Evolutionary conservation across 1,284 basidiomycete genomes (phyloP).

Genomic region (Pseudozyma tsukubaensis): DNA sequence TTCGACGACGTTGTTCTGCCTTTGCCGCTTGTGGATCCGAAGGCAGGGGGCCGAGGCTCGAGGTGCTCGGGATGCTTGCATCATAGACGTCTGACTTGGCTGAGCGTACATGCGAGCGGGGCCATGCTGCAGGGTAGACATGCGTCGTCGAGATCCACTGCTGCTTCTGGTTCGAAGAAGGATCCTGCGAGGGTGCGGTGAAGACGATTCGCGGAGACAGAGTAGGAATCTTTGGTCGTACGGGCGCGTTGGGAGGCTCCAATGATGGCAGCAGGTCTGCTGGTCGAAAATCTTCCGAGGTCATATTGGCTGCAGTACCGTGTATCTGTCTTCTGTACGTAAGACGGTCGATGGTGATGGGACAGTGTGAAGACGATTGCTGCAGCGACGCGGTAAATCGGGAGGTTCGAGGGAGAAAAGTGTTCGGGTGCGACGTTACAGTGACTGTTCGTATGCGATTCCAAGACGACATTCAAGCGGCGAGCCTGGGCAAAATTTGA

Average conservation of each 20-base stretch:
- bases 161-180: conserved; percentile 45
- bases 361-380: no score
- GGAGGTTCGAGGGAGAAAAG: no score
- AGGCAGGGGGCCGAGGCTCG: conserved; percentile 23
- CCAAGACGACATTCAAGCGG: no score
- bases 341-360: no score
- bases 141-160: conserved; percentile 75
- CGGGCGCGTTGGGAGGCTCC: conserved; percentile 14
- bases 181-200: conserved; percentile 36
- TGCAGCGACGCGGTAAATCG: no score
- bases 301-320: conserved; percentile 11
- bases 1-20: conserved; percentile 38
- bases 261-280: conserved; percentile 40
- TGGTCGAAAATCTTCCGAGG: conserved; percentile 19
- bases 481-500: no score
- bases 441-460: no score
- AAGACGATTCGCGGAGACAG: conserved; percentile 32
- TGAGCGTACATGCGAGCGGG: conserved; percentile 71
- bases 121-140: conserved; percentile 78
- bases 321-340: no score
- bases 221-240: conserved; percentile 18
- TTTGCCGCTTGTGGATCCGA: conserved; percentile 35
- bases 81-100: conserved; percentile 42
- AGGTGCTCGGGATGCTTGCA: conserved; percentile 30
- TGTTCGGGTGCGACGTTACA: no score